Base-by-base conservation (phyloP, 345 rosid species). In the Turnera subulata region DNA sequence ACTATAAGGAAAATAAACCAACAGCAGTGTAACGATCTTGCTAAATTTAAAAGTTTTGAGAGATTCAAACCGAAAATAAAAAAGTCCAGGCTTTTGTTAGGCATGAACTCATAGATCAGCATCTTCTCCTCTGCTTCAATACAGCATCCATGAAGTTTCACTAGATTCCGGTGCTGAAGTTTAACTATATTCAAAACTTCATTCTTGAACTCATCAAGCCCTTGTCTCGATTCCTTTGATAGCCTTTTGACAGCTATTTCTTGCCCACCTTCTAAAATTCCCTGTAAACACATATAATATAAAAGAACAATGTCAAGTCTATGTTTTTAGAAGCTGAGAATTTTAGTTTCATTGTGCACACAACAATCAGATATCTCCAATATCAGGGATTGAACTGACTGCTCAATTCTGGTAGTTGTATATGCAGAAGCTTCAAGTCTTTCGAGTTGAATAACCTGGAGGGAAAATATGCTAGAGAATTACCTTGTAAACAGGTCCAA, bases 401-500 rank as follows among this genome's bases (percentile, higher is more conserved):
- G 22, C 22, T 17, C n/a, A 46, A 7, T 6, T 15, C 9, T 2
- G 6, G 18, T 10, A 1, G 38, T 23, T 23, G 23, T 50, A 24
- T 29, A 8, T 29, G 35, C 4, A 29, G 8, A 29, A n/a, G n/a
- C 12, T 20, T 22, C 24, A 48, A 48, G 25, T 7, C 13, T n/a
- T 48, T 20, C 12, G 11, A n/a, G 50, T 46, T 46, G 20, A 14
- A 48, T 11, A 48, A 21, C 5, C 5, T 23, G 7, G 20, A 48
- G 5, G 14, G 20, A 11, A 48, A 2, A 5, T 33, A 13, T 54
- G 18, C 16, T 39, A 17, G 29, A 37, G 29, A 13, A 21, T 11
- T 54, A 54, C 58, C 58, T 54, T 54, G 24, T 54, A 54, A 54
- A 54, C 48, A 23, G 59, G 47, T 55, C 59, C 48, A 24, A 55